Conservation (phyloP, 139 green algal genomes). For the Zygnema cylindricum region DNA sequence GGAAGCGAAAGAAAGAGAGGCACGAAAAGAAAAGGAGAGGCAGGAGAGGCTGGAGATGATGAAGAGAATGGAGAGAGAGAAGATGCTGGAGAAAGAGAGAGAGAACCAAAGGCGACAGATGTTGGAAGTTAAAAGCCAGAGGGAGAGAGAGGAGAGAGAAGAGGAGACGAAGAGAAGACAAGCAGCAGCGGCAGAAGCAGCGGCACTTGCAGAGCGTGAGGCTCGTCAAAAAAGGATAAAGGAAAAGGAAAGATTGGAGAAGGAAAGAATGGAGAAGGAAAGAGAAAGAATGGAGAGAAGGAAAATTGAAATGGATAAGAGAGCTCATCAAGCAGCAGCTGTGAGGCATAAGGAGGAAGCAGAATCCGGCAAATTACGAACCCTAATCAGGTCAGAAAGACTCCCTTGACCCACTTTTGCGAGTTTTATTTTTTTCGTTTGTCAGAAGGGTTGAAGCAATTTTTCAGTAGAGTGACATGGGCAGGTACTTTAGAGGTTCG, state of each 20-base stretch:
- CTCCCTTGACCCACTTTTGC: too few relatives aligned
- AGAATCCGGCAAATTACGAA: too few relatives aligned
- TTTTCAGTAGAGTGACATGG: too few relatives aligned
- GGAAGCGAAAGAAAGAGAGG: constrained; percentile 37
- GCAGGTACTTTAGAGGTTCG: too few relatives aligned
- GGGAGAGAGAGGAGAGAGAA: not conserved
- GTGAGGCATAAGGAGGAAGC: too few relatives aligned
- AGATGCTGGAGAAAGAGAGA: not conserved
- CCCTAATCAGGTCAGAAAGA: too few relatives aligned
- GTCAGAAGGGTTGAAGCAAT: too few relatives aligned
- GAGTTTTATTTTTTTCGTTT: not conserved
- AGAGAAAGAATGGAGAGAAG: not conserved
- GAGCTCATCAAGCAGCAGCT: too few relatives aligned
- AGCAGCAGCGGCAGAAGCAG: not conserved
- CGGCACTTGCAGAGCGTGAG: not conserved
- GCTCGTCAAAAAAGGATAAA: not conserved
- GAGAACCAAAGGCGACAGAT: not conserved
- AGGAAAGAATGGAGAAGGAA: not conserved
- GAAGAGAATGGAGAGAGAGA: not conserved
- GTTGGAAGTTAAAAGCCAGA: not conserved
- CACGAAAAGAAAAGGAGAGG: not conserved
- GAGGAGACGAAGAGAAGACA: not conserved
- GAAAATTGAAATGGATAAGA: too few relatives aligned
- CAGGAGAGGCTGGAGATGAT: not conserved
- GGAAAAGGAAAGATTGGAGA: not conserved